Conservation (phyloP, 108 stramenopile genomes). For the Skeletonema potamos region DNA sequence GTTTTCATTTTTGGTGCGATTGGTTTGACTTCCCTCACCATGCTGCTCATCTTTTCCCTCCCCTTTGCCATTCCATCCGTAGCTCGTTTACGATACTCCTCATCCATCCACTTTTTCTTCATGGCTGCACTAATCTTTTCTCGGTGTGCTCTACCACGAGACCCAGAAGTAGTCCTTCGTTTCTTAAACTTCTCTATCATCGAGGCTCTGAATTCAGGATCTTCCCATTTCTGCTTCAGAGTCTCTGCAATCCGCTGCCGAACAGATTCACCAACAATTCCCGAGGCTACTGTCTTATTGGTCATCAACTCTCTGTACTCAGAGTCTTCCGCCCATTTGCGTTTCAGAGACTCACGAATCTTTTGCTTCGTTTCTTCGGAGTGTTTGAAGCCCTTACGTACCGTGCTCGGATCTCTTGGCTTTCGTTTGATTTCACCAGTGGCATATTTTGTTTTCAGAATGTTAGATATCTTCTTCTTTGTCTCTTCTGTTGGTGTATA, state of each 20-base stretch:
- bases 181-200: slow-evolving; percentile 76
- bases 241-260: slow-evolving; percentile 65
- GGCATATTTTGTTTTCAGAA: slow-evolving; percentile 76
- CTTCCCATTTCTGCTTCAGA: slow-evolving; percentile 76
- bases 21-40: slow-evolving; percentile 17
- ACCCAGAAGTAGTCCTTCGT: slow-evolving; percentile 15
- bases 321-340: slow-evolving; percentile 67
- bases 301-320: slow-evolving; percentile 69
- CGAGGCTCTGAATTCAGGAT: slow-evolving; percentile 69
- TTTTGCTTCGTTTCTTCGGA: slow-evolving; percentile 79
- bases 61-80: slow-evolving; percentile 58
- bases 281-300: slow-evolving; percentile 39
- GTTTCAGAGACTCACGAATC: slow-evolving; percentile 66
- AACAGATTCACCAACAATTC: slow-evolving; percentile 28
- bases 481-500: slow-evolving; percentile 80
- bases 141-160: slow-evolving; percentile 42
- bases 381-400: slow-evolving; percentile 68
- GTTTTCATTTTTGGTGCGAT: slow-evolving; percentile 25
- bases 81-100: slow-evolving; percentile 67
- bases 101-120: slow-evolving; percentile 84
- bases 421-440: slow-evolving; percentile 60
- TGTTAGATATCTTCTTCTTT: slow-evolving; percentile 69
- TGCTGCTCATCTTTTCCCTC: slow-evolving; percentile 7
- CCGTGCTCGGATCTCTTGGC: slow-evolving; percentile 49
- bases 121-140: slow-evolving; percentile 80